Evolutionary conservation across 2,329 filamentous ascomycete genomes (phyloP), one percentile per base, ranked within the genome.

Genomic region (Phoma sp.): DNA sequence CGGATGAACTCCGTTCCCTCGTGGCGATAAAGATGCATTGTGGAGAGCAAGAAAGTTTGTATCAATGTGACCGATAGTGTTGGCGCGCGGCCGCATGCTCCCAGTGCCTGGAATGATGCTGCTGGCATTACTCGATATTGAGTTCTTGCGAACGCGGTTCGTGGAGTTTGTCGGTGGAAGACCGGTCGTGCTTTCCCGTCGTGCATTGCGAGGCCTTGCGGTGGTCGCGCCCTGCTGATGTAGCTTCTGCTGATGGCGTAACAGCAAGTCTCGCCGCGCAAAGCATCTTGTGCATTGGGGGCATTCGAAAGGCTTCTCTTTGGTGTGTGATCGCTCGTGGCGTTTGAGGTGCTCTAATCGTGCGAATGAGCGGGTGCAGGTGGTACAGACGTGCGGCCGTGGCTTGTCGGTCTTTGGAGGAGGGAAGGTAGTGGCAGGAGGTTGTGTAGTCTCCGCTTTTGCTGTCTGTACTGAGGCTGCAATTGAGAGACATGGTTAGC

Each of bases 271-370:
- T 62, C 95, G 87, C 57, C 95, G 87, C 56, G 95, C 95, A 77
- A 99, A 99, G 78, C 95, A 98, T 77, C 95, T 82, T 30, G 91
- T 85, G 77, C 95, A 99, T 75, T 98, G 92, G 23, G 92, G 91
- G 69, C 95, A 99, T 77, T 97, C 92, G 68, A 99, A 99, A 1
- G 95, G 95, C 81, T 99, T 99, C 79, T 99, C 93, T 76, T 99
- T 97, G 37, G 93, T 97, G 74, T 97, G 93, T n/a, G 92, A 96
- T 59, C 95, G 87, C 78, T 98, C 95, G 77, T 99, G 95, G 57
- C 95, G 89, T 80, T 99, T 99, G 64, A 99, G 80, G 75, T 99
- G 95, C 78, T 99, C 95, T 66, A 99, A 80, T 57, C 95, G 88
- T 53, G 95, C 95, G 75, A 99, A 99, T 26, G 91, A 96, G 62